These are phyloP conservation scores for Amphibolis antarctica DNA, from an alignment of 106 monocot species.

Conservation along the genomic window DNA sequence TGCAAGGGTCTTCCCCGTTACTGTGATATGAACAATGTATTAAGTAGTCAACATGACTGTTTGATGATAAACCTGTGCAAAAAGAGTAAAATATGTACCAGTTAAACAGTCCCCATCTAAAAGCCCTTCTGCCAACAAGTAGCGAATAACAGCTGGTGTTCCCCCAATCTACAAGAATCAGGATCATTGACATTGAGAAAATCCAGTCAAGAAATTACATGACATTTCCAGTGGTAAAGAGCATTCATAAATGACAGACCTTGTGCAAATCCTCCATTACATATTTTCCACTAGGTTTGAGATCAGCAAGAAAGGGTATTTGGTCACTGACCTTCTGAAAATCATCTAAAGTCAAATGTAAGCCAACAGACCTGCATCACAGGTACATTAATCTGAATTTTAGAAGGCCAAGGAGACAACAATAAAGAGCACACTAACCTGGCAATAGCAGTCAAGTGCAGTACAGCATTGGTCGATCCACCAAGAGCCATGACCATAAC, in stretches of 20 bases:
- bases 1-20: constrained; percentile 86
- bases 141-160: constrained; percentile 84
- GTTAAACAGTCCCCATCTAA: constrained; percentile 93
- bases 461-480: constrained; percentile 97
- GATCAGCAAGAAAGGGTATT: constrained; percentile 93
- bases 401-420: background rate
- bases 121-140: constrained; percentile 67
- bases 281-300: constrained; percentile 99
- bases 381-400: background rate
- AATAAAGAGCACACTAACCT: constrained; percentile 31
- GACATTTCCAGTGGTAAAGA: background rate
- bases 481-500: constrained; percentile 95
- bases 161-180: constrained; percentile 58
- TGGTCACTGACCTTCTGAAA: constrained; percentile 90
- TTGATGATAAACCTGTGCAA: background rate
- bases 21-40: constrained; percentile 36
- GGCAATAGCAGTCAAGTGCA: constrained; percentile 98
- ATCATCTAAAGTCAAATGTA: constrained; percentile 85
- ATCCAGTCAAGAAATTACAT: background rate
- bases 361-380: constrained; percentile 74
- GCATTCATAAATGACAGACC: constrained; percentile 18
- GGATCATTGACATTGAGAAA: background rate
- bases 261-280: constrained; percentile 99
- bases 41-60: background rate
- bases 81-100: constrained; percentile 24